Conservation (phyloP, 2,329 filamentous ascomycete genomes). For the Nigrospora sphaerica region DNA sequence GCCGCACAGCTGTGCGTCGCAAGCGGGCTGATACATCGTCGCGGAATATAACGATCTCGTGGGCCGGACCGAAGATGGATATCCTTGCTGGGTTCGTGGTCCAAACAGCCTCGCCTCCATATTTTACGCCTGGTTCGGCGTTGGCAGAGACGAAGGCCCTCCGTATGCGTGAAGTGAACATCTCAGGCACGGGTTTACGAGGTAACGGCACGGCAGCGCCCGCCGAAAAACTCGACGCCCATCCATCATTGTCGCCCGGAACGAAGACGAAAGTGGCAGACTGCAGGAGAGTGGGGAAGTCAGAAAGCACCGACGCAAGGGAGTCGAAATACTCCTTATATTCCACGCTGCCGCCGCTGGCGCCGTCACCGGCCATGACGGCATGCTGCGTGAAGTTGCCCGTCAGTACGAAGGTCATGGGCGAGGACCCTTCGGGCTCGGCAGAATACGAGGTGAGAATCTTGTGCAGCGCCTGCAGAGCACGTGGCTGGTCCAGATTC, state of each 20-base stretch:
- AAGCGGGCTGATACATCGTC: slow-evolving; percentile 81
- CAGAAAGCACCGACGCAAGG: slow-evolving; percentile 72
- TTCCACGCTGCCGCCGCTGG: slow-evolving; percentile 76
- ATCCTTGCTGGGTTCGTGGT: slow-evolving; percentile 80
- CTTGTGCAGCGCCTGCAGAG: slow-evolving; percentile 72
- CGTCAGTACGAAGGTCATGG: slow-evolving; percentile 73
- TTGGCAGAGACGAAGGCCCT: slow-evolving; percentile 76
- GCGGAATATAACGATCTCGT: slow-evolving; percentile 80
- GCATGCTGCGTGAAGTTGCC: slow-evolving; percentile 73
- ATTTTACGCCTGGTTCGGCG: slow-evolving; percentile 51
- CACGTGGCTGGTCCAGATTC: slow-evolving; percentile 77
- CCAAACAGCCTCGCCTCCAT: slow-evolving; percentile 72
- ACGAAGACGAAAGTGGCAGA: slow-evolving; percentile 84
- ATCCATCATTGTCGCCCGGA: slow-evolving; percentile 95
- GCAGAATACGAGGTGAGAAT: slow-evolving; percentile 68
- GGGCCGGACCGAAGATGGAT: slow-evolving; percentile 76
- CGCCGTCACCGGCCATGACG: slow-evolving; percentile 60
- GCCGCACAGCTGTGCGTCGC: slow-evolving; percentile 66
- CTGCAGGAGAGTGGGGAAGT: slow-evolving; percentile 75
- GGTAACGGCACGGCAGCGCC: slow-evolving; percentile 67
- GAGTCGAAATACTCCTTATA: slow-evolving; percentile 96
- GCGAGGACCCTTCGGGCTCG: slow-evolving; percentile 56
- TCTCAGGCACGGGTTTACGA: slow-evolving; percentile 66
- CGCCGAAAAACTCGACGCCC: slow-evolving; percentile 78
- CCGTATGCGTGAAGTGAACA: slow-evolving; percentile 84